Percentiles rank a stretch among this genome's conserved stretches.
Evolutionary conservation across 768 basidiomycete species (phyloP).

Genomic region (Hysterangium stoloniferum): DNA sequence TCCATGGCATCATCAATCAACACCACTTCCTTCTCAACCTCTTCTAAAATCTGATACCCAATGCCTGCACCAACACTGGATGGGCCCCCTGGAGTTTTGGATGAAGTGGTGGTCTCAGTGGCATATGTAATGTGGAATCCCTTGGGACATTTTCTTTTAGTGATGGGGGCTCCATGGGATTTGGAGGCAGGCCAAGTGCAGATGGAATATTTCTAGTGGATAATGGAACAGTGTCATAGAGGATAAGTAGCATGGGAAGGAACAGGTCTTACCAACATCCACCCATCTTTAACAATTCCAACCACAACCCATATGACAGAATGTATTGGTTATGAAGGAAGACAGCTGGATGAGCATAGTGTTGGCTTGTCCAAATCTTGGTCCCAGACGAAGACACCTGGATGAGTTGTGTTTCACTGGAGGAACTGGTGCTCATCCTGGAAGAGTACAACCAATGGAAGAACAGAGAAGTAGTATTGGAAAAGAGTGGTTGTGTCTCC

Average conservation of each 20-base stretch:
- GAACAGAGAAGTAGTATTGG: too few relatives aligned
- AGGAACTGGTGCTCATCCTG: too few relatives aligned
- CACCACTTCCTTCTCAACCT: slow-evolving; percentile 78
- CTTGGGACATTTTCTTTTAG: slow-evolving; percentile 87
- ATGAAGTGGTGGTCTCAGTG: slow-evolving; percentile 39
- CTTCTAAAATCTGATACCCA: slow-evolving; percentile 49
- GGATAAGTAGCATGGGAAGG: background rate
- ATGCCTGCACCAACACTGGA: slow-evolving; percentile 37
- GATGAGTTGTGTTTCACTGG: too few relatives aligned
- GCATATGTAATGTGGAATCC: slow-evolving; percentile 95
- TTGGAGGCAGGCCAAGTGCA: slow-evolving; percentile 65
- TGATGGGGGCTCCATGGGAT: slow-evolving; percentile 73
- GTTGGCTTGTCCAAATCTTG: too few relatives aligned
- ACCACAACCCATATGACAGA: slow-evolving; percentile 82
- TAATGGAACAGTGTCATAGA: background rate
- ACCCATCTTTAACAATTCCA: slow-evolving; percentile 82
- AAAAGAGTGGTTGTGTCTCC: too few relatives aligned
- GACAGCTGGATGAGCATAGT: too few relatives aligned
- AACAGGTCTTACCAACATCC: slow-evolving; percentile 67
- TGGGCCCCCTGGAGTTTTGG: too few relatives aligned
- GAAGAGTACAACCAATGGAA: too few relatives aligned
- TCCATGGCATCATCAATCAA: slow-evolving; percentile 37
- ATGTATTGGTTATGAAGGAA: too few relatives aligned
- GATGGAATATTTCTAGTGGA: slow-evolving; percentile 74
- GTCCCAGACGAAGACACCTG: too few relatives aligned